Conservation (phyloP, 768 basidiomycete species). For the Leccinellum albellum region DNA sequence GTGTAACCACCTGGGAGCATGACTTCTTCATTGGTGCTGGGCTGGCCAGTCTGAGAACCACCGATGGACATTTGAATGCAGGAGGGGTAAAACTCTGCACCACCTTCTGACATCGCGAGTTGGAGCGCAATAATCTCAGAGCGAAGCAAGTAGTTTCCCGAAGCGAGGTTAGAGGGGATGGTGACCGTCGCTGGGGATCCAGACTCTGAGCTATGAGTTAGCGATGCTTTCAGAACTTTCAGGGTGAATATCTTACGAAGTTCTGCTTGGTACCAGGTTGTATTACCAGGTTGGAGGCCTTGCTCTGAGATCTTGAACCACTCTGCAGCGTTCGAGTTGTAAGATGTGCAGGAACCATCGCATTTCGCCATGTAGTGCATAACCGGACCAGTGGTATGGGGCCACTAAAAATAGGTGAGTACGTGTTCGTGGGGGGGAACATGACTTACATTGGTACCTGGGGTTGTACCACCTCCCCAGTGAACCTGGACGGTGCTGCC, state of each 20-base stretch:
- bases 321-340: conserved; percentile 49
- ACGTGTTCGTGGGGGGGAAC: neutral
- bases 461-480: conserved; percentile 46
- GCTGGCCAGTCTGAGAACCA: conserved; percentile 24
- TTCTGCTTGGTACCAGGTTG: conserved; percentile 47
- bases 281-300: conserved; percentile 35
- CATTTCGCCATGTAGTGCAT: conserved; percentile 72
- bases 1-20: conserved; percentile 68
- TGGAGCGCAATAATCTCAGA: conserved; percentile 80
- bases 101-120: conserved; percentile 45
- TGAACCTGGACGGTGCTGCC: conserved; percentile 50
- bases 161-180: conserved; percentile 48
- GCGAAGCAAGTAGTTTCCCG: conserved; percentile 72
- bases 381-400: conserved; percentile 60
- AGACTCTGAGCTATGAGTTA: conserved; percentile 25
- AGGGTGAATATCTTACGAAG: conserved; percentile 36
- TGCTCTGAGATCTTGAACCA: conserved; percentile 75
- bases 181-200: conserved; percentile 38
- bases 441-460: conserved; percentile 26
- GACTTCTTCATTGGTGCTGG: conserved; percentile 38
- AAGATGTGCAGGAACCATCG: conserved; percentile 50
- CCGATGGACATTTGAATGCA: conserved; percentile 28
- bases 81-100: conserved; percentile 42
- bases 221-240: neutral
- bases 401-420: conserved; percentile 34